Conservation (phyloP, 129 eudicot species). For the Helianthus tuberosus region DNA sequence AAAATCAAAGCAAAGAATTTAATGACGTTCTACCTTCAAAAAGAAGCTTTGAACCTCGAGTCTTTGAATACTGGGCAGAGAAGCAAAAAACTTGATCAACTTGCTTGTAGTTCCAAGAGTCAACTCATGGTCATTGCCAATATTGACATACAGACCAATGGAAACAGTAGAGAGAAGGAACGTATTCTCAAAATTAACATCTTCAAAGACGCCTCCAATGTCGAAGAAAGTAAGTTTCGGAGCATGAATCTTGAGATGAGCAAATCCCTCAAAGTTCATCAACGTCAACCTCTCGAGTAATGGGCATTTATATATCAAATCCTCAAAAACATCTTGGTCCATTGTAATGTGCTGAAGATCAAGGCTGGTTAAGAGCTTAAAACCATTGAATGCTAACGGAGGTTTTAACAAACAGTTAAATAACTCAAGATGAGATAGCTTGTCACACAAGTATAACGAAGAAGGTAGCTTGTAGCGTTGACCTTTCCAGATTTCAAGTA, state of each 20-base stretch:
- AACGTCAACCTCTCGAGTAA: conserved; percentile 77
- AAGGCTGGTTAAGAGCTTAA: conserved; percentile 72
- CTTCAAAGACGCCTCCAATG: conserved; percentile 84
- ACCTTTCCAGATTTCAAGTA: conserved; percentile 89
- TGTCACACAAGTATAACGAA: conserved; percentile 65
- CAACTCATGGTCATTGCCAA: conserved; percentile 45
- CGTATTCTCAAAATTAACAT: conserved; percentile 60
- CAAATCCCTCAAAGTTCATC: conserved; percentile 90
- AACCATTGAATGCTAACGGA: conserved; percentile 64
- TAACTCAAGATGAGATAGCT: conserved; percentile 70
- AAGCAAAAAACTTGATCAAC: conserved; percentile 76
- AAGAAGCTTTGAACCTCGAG: conserved; percentile 87
- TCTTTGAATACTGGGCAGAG: conserved; percentile 78
- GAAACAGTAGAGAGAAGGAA: conserved; percentile 69
- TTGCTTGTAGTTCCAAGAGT: conserved; percentile 61
- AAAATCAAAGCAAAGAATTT: background rate
- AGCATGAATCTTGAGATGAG: conserved; percentile 67
- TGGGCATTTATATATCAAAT: conserved; percentile 65
- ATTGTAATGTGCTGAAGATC: conserved; percentile 86
- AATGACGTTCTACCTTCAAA: conserved; percentile 57
- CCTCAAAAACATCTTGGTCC: conserved; percentile 83
- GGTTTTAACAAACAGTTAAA: conserved; percentile 82
- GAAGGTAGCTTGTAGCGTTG: conserved; percentile 89
- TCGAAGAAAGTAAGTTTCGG: conserved; percentile 92
- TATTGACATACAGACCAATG: conserved; percentile 67